Evolutionary conservation across 176 grass and related monocot species (phyloP), one percentile per base, ranked within the genome.

Genomic region (Musa schizocarpa): DNA sequence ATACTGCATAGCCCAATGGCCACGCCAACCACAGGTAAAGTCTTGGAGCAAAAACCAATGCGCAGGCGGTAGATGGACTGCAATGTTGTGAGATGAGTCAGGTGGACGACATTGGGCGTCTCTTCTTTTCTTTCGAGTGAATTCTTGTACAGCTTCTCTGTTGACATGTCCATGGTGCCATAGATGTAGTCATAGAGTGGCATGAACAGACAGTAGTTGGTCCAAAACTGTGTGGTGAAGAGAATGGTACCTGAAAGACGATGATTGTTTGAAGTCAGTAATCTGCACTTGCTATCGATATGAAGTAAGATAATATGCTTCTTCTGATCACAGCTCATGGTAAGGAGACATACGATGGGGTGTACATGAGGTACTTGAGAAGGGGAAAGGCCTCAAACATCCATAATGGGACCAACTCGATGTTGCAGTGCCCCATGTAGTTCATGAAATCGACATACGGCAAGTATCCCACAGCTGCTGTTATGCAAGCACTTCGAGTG

Each of bases 351-450:
- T 91, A 97, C 94, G 90, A 97, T 12, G 90, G 94, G 3, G 93
- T 92, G 62, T 96, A 96, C 93, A 96, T 92, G 61, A 96, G 89
- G 69, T 92, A 92, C 81, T 96, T 96, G 71, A 96, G 89, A 72
- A 85, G 87, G 1, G 89, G 89, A 55, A 92, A 87, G 76, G 54
- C 74, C 54, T 81, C 53, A 71, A 96, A 92, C 12, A 96, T 54
- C 87, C 81, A 88, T 26, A 61, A 86, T 2, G 93, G 93, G 17
- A 96, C 85, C 72, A 88, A 53, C 61, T 96, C 93, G 52, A 96
- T 92, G 74, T 96, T 97, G 82, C 93, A 92, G 56, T 96, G 93
- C 0, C 87, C 87, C 90, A 96, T 86, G 74, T 97, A 92, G 81
- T 97, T 97, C 90, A 97, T 97, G 74, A 92, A 97, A 57, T 97